These are phyloP conservation scores for Podaxis sp. DNA, from an alignment of 768 basidiomycete species.

Conservation along the genomic window DNA sequence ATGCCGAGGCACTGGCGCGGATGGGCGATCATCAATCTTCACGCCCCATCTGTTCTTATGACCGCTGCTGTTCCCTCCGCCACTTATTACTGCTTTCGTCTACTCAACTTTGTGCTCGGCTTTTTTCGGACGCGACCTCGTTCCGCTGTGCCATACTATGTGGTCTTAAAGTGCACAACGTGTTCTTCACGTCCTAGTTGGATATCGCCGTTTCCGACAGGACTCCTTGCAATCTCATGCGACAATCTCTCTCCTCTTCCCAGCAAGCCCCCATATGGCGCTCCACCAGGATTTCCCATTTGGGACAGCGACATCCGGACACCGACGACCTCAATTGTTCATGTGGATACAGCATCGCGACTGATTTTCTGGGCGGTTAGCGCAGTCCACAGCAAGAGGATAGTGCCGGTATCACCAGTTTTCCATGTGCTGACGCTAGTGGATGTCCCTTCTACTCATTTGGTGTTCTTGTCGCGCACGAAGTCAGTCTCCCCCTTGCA, in stretches of 20 bases:
- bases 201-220: background rate
- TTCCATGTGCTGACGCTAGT: too few relatives aligned
- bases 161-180: background rate
- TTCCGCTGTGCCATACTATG: background rate
- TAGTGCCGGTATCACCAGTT: background rate
- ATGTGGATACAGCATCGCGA: background rate
- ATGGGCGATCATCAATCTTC: background rate
- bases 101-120: background rate
- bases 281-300: background rate
- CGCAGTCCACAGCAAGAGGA: too few relatives aligned
- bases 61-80: background rate
- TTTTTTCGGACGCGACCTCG: background rate
- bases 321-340: background rate
- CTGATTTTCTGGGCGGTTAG: background rate
- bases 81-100: background rate
- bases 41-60: background rate
- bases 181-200: background rate
- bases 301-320: background rate
- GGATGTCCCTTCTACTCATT: too few relatives aligned
- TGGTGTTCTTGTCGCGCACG: too few relatives aligned
- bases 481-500: too few relatives aligned
- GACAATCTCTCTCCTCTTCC: too few relatives aligned
- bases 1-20: background rate
- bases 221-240: background rate
- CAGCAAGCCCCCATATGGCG: background rate